Conservation (phyloP, 2,329 filamentous ascomycete species). For the Tolypocladium tundrense region DNA sequence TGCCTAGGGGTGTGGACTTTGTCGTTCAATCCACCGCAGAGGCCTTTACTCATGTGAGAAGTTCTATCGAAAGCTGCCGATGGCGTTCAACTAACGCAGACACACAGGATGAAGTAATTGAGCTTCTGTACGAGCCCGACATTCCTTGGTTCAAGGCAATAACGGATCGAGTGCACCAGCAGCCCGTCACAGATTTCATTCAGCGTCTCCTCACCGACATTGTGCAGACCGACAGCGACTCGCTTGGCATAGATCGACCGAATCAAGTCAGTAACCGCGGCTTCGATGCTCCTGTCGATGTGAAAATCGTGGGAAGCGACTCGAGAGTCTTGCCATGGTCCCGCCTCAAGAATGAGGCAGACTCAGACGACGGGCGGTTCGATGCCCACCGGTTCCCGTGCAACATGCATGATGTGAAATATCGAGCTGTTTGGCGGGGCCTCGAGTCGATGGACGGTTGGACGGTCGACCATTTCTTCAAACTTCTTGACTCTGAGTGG, state of each 20-base stretch:
- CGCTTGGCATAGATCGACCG: constrained; percentile 1
- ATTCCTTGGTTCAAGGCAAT: constrained; percentile 25
- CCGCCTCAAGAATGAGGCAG: constrained; percentile 1
- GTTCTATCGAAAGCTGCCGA: neutral
- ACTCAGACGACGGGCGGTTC: constrained; percentile 3
- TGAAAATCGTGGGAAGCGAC: constrained; percentile 7
- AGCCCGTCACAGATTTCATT: constrained; percentile 9
- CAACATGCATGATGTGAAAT: constrained; percentile 4
- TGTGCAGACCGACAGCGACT: constrained; percentile 8
- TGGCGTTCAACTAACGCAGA: neutral
- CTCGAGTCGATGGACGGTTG: constrained; percentile 7
- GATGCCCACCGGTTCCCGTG: constrained; percentile 13
- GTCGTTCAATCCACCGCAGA: constrained; percentile 9
- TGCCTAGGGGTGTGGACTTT: constrained; percentile 16
- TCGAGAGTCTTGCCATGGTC: constrained; percentile 15
- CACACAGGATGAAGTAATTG: constrained; percentile 10
- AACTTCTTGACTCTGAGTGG: neutral
- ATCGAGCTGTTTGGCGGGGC: constrained; percentile 16
- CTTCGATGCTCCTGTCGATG: constrained; percentile 6
- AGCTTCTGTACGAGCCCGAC: constrained; percentile 26
- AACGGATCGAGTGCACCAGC: constrained; percentile 1
- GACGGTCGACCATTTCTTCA: constrained; percentile 1
- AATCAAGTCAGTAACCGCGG: neutral
- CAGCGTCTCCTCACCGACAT: constrained; percentile 10
- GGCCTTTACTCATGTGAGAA: neutral